Conservation (phyloP, 1,284 basidiomycete species). For the Heimioporus punctisporus region DNA sequence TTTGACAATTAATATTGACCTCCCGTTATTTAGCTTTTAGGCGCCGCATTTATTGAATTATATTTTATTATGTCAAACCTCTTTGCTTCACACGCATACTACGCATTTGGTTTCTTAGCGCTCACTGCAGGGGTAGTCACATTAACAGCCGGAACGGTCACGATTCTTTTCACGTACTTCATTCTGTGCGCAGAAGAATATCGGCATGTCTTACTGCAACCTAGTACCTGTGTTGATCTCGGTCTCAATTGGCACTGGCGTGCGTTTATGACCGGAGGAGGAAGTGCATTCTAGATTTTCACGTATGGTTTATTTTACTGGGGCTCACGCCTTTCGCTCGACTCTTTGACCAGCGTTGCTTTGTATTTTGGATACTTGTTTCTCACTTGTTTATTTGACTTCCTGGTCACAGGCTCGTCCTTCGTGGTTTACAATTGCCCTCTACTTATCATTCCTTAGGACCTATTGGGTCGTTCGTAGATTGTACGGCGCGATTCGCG, state of each 20-base stretch:
- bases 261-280: slow-evolving; percentile 93
- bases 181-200: slow-evolving; percentile 96
- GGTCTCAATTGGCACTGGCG: slow-evolving; percentile 91
- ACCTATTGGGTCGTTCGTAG: slow-evolving; percentile 86
- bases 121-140: slow-evolving; percentile 86
- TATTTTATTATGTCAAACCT: slow-evolving; percentile 94
- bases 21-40: slow-evolving; percentile 35
- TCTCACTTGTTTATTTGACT: slow-evolving; percentile 83
- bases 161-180: slow-evolving; percentile 93
- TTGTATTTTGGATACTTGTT: slow-evolving; percentile 94
- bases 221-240: slow-evolving; percentile 3
- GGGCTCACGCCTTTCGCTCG: slow-evolving; percentile 83
- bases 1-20: slow-evolving; percentile 5
- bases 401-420: slow-evolving; percentile 81
- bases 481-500: slow-evolving; percentile 80
- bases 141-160: slow-evolving; percentile 89
- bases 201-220: slow-evolving; percentile 51
- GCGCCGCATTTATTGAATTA: slow-evolving; percentile 94
- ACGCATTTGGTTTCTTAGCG: slow-evolving; percentile 95
- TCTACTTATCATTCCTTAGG: slow-evolving; percentile 83
- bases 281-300: slow-evolving; percentile 93
- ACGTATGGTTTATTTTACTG: slow-evolving; percentile 73
- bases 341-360: slow-evolving; percentile 82
- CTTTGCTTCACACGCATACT: slow-evolving; percentile 94
- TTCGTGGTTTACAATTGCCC: no score